Percentiles rank a stretch among this genome's conserved stretches.
Conservation (phyloP, 2,329 filamentous ascomycete genomes). For the Cryoendolithus antarcticus region DNA sequence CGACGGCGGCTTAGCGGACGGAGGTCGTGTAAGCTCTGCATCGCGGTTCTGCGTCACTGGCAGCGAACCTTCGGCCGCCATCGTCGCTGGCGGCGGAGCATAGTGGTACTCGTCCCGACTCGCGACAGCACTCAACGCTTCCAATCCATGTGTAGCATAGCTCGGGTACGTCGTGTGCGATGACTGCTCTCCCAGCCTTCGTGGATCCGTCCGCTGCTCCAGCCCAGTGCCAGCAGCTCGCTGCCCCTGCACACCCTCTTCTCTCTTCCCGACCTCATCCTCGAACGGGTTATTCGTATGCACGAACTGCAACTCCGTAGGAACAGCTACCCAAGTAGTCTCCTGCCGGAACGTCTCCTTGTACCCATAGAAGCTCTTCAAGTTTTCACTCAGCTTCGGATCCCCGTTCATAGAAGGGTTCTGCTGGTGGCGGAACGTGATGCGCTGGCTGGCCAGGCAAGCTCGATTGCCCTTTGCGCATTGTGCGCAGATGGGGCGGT, state of each 20-base stretch:
- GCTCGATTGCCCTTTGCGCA: slow-evolving; percentile 48
- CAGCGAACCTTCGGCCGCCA: slow-evolving; percentile 15
- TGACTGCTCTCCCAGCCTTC: slow-evolving; percentile 5
- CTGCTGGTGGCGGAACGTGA: slow-evolving; percentile 57
- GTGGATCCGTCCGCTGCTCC: no score
- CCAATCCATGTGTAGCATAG: slow-evolving; percentile 37
- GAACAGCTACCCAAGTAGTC: slow-evolving; percentile 51
- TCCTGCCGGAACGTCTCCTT: slow-evolving; percentile 52
- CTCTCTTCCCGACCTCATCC: slow-evolving; percentile 22
- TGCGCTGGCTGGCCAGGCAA: slow-evolving; percentile 48
- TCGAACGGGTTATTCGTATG: slow-evolving; percentile 51
- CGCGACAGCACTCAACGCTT: slow-evolving; percentile 42
- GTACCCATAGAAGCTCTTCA: slow-evolving; percentile 53
- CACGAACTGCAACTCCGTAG: slow-evolving; percentile 48
- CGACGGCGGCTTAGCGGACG: slow-evolving; percentile 15
- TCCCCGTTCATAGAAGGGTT: slow-evolving; percentile 55
- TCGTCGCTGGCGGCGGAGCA: slow-evolving; percentile 16
- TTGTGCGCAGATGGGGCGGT: slow-evolving; percentile 48
- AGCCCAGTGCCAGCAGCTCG: no score
- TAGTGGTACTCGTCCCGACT: slow-evolving; percentile 30
- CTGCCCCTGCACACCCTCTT: background rate
- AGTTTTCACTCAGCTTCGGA: slow-evolving; percentile 31
- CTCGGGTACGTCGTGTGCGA: slow-evolving; percentile 11
- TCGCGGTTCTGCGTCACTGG: slow-evolving; percentile 35
- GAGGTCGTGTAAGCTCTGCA: no score